These are phyloP conservation scores for Leonotis leonurus DNA, from an alignment of 257 asterid genomes.

Conservation along the genomic window DNA sequence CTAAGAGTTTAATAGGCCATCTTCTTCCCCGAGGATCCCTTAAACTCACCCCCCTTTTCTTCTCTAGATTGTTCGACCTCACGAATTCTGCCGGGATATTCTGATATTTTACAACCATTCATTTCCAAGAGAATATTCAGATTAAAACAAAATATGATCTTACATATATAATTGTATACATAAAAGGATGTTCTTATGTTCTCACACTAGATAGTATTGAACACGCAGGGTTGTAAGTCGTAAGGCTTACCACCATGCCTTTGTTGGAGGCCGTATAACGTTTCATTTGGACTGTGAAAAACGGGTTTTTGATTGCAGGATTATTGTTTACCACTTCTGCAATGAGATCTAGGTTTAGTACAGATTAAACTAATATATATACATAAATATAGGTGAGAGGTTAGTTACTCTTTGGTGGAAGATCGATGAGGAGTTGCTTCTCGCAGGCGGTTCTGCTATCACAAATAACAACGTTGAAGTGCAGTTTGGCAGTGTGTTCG, in stretches of 20 bases:
- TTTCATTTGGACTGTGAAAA: neutral
- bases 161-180: too few relatives aligned
- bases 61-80: neutral
- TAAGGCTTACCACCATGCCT: neutral
- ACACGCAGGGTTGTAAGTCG: too few relatives aligned
- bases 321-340: too few relatives aligned
- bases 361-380: too few relatives aligned
- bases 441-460: conserved; percentile 7
- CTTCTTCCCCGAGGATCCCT: neutral
- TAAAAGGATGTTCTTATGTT: too few relatives aligned
- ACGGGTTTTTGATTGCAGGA: too few relatives aligned
- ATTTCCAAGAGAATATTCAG: too few relatives aligned
- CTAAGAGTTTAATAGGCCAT: neutral
- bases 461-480: conserved; percentile 8
- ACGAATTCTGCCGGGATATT: neutral
- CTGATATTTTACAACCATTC: neutral
- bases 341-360: too few relatives aligned
- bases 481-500: conserved; percentile 4
- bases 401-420: too few relatives aligned
- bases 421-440: neutral
- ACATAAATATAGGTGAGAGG: too few relatives aligned
- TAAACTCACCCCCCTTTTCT: neutral
- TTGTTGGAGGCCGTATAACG: neutral
- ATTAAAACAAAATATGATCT: too few relatives aligned
- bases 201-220: too few relatives aligned